Base-by-base conservation (phyloP, 202 grass and related monocot genomes). In the Digitaria exilis region DNA sequence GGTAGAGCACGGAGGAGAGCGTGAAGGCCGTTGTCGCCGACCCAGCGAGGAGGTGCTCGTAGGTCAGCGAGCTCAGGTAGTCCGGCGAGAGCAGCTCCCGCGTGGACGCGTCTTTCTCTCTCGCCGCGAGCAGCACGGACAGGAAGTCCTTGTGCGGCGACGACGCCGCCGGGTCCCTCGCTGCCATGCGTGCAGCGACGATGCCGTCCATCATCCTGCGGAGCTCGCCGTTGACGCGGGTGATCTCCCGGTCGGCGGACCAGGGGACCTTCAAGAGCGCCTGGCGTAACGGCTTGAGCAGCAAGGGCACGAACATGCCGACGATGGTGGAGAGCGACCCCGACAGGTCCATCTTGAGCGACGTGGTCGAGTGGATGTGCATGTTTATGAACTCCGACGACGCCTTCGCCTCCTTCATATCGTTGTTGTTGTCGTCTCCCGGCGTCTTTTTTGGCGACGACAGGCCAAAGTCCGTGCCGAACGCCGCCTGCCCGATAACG, bases 391-490 rank as follows among this genome's bases (percentile, higher is more conserved):
- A 29, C 24, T 71, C 24, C 39, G 41, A 69, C 14, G 66, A 69
- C 35, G 54, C n/a, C 54, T 57, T 25, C n/a, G 54, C 54, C 54
- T n/a, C 54, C 54, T 24, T 9, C 54, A n/a, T n/a, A n/a, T n/a
- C n/a, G n/a, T n/a, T n/a, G n/a, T n/a, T n/a, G 54, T 9, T n/a
- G 54, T 1, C 21, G 21, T 56, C 52, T 2, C 15, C 15, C 2
- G 18, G 5, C 4, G 13, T 10, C 7, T n/a, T n/a, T n/a, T n/a
- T n/a, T n/a, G 19, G 37, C 6, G 48, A 25, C 3, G 56, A 12
- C 12, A 91, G 89, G 46, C 80, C 70, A 43, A 87, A 90, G 10
- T 91, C 84, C 3, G 60, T 55, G 4, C 84, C 84, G 65, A 91
- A 91, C 32, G 89, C 85, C 6, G 71, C 75, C 48, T 85, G 49